A percentile compares a stretch with the other conserved stretches of the same genome.
These are phyloP conservation scores for Plasmodium blacklocki DNA, from an alignment of 169 alveolate genomes.

Conservation along the genomic window DNA sequence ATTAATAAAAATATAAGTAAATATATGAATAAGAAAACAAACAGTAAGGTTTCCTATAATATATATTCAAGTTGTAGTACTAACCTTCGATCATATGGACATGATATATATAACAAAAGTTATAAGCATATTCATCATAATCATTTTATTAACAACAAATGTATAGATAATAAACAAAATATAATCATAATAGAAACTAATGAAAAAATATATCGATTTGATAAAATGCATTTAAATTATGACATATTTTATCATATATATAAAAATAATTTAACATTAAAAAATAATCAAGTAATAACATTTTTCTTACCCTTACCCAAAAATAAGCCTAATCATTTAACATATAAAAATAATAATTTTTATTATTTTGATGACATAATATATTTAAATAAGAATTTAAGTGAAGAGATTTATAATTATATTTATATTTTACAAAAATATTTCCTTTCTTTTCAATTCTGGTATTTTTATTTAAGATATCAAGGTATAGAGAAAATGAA, in stretches of 20 bases:
- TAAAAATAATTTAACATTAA: slow-evolving; percentile 36
- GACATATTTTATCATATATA: slow-evolving; percentile 31
- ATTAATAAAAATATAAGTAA: slow-evolving; percentile 19
- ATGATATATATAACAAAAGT: too few species aligned
- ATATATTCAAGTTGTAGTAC: slow-evolving; percentile 17
- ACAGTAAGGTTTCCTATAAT: too few species aligned
- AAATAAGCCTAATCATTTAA: slow-evolving; percentile 32
- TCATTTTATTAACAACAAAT: background rate
- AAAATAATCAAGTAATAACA: slow-evolving; percentile 31
- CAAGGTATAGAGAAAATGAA: slow-evolving; percentile 54
- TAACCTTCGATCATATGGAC: too few species aligned
- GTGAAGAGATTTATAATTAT: slow-evolving; percentile 56
- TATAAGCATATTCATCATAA: too few species aligned
- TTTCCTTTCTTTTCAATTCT: slow-evolving; percentile 49
- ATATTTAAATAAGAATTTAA: slow-evolving; percentile 11
- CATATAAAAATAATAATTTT: slow-evolving; percentile 28
- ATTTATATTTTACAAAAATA: slow-evolving; percentile 49
- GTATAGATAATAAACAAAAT: slow-evolving; percentile 26
- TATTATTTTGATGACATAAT: slow-evolving; percentile 44
- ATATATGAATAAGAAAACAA: too few species aligned
- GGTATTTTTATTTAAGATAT: slow-evolving; percentile 38
- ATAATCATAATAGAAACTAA: slow-evolving; percentile 24
- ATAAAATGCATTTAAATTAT: slow-evolving; percentile 21
- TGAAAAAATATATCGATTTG: slow-evolving; percentile 20
- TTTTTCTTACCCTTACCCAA: slow-evolving; percentile 55